Base-by-base conservation (phyloP, 768 basidiomycete genomes). In the Lenzites betulinus region DNA sequence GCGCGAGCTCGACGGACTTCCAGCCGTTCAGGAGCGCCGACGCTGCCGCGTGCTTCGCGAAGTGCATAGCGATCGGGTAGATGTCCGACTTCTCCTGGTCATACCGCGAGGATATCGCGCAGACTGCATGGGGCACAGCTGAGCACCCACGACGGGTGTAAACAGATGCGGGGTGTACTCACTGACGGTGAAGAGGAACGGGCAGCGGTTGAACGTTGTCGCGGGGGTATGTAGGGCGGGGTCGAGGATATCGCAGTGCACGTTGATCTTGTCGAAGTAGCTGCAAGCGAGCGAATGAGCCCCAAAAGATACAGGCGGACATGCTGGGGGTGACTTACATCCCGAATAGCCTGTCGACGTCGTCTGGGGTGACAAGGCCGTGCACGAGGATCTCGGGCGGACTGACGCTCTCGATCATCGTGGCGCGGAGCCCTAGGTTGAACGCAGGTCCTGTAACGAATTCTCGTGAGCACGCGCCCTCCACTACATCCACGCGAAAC, bases 131-230 rank as follows among this genome's bases (percentile, higher is more conserved):
- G 36, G n/a, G 13, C 26, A 55, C 8, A 54, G 52, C 60, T 9
- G 35, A 28, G 36, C 15, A 49, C 47, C 22, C n/a, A n/a, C n/a
- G n/a, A n/a, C n/a, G n/a, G n/a, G n/a, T n/a, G n/a, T n/a, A n/a
- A n/a, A 1, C 18, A 12, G 39, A 7, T 25, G 49, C 12, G 16
- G 28, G 11, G 33, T 42, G 2, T 62, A 85, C 84, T 77, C 58
- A 89, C 89, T 81, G 60, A 93, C 92, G 47, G 93, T 95, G 72
- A 94, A 93, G 35, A 96, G 78, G 78, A 95, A 96, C 0, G 94
- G 93, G 67, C 90, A 92, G 54, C 94, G 80, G 20, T 89, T 83
- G 66, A 91, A 93, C 11, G 89, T 91, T 3, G 84, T 81, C 7
- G 86, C 83, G 11, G 92, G 86, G 0, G 89, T 93, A 69, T 95